Base-by-base conservation (phyloP, 768 basidiomycete species). In the Porpolomopsis calyptriformis region DNA sequence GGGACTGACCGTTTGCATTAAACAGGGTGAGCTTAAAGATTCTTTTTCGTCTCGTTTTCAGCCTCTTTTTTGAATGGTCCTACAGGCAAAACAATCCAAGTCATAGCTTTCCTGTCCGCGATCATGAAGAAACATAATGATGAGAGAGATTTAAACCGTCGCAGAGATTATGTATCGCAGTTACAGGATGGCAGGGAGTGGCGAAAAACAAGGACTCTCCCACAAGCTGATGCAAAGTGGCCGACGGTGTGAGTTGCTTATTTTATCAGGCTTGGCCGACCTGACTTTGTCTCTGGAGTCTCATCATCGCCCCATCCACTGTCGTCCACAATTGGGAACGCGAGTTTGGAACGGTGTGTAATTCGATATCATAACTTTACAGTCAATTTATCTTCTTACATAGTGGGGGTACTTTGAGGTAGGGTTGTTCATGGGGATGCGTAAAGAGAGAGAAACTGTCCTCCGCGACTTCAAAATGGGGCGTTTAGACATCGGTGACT, bases 401-500 rank as follows among this genome's bases (percentile, higher is more conserved):
- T 50, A 93, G 87, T 98, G 94, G 94, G 87, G 88, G 0, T 93
- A 91, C 60, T 93, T 97, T 52, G 89, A 93, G 61, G 80, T 86
- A 33, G 86, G 81, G 1, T 61, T 80, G 41, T 92, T 85, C 55
- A 74, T 68, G 14, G 80, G 81, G 0, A 55, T 54, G 0, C 69
- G 58, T 0, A 66, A 74, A 37, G 69, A 77, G 23, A 76, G 84
- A 42, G 68, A 68, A 20, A 64, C 68, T 0, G 73, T 85, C 0
- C 62, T 90, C 0, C 66, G 67, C 0, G 78, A 85, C 43, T 97
- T 97, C 62, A 77, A 74, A 52, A 64, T 84, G 57, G 94, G 94
- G 0, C 73, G 88, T 42, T 64, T 90, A 2, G 93, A 97, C 54
- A 76, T 96, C 25, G 68, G 92, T 90, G 87, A 67, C 18, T 23